Base-by-base conservation (phyloP, 2,329 filamentous ascomycete species). In the Xylaria sp. region DNA sequence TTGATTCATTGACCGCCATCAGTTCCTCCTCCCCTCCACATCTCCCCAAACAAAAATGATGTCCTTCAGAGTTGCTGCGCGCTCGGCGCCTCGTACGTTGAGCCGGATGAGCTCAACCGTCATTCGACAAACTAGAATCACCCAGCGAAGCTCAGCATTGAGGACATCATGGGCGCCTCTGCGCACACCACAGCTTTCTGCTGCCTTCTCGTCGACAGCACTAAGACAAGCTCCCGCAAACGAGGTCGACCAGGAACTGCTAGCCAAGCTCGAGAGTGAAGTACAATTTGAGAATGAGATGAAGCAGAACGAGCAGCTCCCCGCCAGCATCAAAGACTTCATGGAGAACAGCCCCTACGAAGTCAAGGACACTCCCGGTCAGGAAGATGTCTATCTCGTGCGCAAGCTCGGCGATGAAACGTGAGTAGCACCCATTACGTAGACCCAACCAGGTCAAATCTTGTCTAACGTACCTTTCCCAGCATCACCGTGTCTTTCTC, bases 401-500 rank as follows among this genome's bases (percentile, higher is more conserved):
- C 90, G 94, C 74, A 89, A 86, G 68, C 94, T 92, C 74, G 91
- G 91, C 72, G 89, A 96, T 67, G 95, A 99, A 83, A 92, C 89
- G 92, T 95, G 79, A 79, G 88, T 78, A 52, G 54, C 43, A 65
- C 49, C 21, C 6, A 3, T n/a, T 17, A 19, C 38, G 42, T 12
- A 23, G 11, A 23, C 38, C 7, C 8, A 28, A 8, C 15, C 52
- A 63, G 51, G 28, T 35, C 14, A 11, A 23, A 19, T 38, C 6
- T 15, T 35, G 57, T 51, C 73, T 71, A 69, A 73, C 62, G 60
- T 38, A 7, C 8, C 56, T 23, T 50, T 45, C 37, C 2, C 65
- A 90, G 88, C 72, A 92, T 94, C 80, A 89, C 89, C 66, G 86
- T 96, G 68, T 87, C 88, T 68, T 96, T 96, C 81, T 92, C 90